Conservation (phyloP, 768 basidiomycete species). For the Leccinum variicolor region DNA sequence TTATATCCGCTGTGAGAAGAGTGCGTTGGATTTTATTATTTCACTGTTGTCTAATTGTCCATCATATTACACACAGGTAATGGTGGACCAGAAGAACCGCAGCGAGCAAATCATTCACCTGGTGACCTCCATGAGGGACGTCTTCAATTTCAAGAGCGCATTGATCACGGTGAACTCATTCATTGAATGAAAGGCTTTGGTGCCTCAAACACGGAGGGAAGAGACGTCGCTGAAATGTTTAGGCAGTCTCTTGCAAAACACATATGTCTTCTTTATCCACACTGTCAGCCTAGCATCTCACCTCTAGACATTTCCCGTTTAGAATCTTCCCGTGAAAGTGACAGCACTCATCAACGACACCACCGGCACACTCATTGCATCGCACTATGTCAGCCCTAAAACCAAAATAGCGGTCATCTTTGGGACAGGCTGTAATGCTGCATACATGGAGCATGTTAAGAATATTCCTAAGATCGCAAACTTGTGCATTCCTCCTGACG, state of each 20-base stretch:
- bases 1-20: too few species aligned
- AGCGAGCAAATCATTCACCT: too few species aligned
- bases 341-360: conserved; percentile 96
- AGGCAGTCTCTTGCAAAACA: conserved; percentile 71
- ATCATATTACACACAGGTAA: too few species aligned
- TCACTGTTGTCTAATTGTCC: too few species aligned
- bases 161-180: conserved; percentile 92
- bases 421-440: conserved; percentile 97
- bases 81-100: too few species aligned
- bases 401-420: conserved; percentile 97
- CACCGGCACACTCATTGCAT: conserved; percentile 95
- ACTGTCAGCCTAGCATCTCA: background rate
- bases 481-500: conserved; percentile 61
- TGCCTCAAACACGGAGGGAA: conserved; percentile 84
- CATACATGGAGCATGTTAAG: conserved; percentile 90
- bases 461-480: conserved; percentile 83
- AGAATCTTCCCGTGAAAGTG: conserved; percentile 82
- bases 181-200: conserved; percentile 99
- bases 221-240: conserved; percentile 94
- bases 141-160: conserved; percentile 58
- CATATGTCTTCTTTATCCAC: conserved; percentile 41
- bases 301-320: background rate
- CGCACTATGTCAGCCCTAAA: conserved; percentile 87
- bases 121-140: too few species aligned
- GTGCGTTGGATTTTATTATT: too few species aligned